These are phyloP conservation scores for Trichophyton verrucosum DNA, from an alignment of 2,329 filamentous ascomycete species.

Conservation along the genomic window DNA sequence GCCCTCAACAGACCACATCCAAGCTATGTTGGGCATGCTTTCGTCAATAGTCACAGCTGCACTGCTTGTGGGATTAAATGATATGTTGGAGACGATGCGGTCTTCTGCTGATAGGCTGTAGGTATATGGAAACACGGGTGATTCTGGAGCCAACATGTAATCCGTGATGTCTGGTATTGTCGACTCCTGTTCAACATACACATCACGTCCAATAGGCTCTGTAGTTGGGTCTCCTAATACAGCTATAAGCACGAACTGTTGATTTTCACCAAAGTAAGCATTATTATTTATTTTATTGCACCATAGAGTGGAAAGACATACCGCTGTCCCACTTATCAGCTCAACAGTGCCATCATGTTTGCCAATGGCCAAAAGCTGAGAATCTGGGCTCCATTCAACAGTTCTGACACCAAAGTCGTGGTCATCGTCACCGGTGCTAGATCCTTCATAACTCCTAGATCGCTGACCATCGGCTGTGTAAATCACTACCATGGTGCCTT, in stretches of 20 bases:
- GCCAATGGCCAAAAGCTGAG: conserved; percentile 37
- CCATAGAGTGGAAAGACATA: conserved; percentile 15
- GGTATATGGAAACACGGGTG: conserved; percentile 24
- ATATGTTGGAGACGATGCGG: conserved; percentile 28
- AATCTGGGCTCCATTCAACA: conserved; percentile 42
- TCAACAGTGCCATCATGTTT: conserved; percentile 41
- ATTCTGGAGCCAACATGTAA: conserved; percentile 28
- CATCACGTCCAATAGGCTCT: conserved; percentile 20
- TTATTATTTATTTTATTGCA: neutral
- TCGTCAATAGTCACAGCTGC: conserved; percentile 30
- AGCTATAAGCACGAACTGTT: conserved; percentile 20
- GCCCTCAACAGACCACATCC: conserved; percentile 32
- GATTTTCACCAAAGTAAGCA: neutral
- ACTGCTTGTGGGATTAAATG: conserved; percentile 28
- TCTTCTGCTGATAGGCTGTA: conserved; percentile 20
- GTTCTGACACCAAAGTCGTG: conserved; percentile 40
- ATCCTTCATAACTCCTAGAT: conserved; percentile 42
- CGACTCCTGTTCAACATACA: conserved; percentile 27
- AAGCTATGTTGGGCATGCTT: conserved; percentile 32
- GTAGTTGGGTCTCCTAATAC: conserved; percentile 24
- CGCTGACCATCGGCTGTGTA: conserved; percentile 49
- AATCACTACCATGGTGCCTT: conserved; percentile 40
- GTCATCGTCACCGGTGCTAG: conserved; percentile 16
- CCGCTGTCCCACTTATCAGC: conserved; percentile 34
- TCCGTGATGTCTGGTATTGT: conserved; percentile 20